Conservation (phyloP, 441 rosid genomes). For the Gossypium davidsonii region DNA sequence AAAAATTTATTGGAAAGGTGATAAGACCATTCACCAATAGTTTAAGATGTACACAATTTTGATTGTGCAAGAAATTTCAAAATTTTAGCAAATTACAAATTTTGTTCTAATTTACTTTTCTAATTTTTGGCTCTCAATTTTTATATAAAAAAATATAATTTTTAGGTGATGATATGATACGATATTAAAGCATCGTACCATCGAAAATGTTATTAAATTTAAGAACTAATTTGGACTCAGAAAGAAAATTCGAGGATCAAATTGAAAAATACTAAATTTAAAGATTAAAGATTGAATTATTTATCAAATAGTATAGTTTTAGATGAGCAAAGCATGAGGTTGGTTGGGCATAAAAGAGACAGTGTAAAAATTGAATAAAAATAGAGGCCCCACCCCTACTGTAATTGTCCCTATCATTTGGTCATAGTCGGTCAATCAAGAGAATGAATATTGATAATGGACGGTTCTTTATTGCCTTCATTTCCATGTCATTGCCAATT, state of each 20-base stretch:
- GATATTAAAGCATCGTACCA: too few species aligned
- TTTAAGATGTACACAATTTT: neutral
- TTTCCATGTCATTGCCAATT: neutral
- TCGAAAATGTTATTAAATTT: too few species aligned
- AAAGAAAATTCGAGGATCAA: too few species aligned
- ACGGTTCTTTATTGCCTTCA: constrained; percentile 18
- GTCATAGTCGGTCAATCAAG: neutral
- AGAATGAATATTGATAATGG: neutral
- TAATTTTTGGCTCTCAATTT: neutral
- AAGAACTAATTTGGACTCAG: too few species aligned
- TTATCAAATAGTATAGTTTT: too few species aligned
- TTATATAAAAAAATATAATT: too few species aligned
- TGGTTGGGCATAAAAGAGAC: neutral
- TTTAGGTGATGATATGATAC: too few species aligned
- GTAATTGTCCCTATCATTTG: neutral
- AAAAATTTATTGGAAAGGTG: neutral
- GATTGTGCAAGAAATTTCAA: neutral
- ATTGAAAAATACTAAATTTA: too few species aligned
- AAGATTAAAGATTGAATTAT: too few species aligned
- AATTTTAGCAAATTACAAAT: neutral
- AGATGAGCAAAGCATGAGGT: neutral
- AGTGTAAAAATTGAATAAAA: neutral
- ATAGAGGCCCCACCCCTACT: neutral
- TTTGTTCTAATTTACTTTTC: neutral
- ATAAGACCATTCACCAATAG: neutral